These are phyloP conservation scores for Lippia alba DNA, from an alignment of 305 asterid genomes.

Conservation along the genomic window DNA sequence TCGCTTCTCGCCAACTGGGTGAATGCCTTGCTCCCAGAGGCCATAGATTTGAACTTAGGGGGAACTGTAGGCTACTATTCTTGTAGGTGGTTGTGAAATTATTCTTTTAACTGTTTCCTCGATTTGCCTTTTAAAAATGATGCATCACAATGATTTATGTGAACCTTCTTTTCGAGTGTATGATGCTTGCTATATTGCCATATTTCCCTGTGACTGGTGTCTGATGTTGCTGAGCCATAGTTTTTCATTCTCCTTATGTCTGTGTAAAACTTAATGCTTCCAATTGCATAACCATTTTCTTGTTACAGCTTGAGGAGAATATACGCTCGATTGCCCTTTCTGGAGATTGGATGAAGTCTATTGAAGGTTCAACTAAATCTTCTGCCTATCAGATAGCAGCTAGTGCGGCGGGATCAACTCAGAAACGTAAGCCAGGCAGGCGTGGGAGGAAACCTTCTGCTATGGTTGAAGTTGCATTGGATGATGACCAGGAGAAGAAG, in stretches of 20 bases:
- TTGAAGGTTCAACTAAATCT: slow-evolving; percentile 63
- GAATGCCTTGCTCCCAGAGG: no score
- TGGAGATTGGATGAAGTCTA: slow-evolving; percentile 82
- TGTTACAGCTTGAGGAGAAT: slow-evolving; percentile 84
- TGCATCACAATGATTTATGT: slow-evolving; percentile 3
- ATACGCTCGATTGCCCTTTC: slow-evolving; percentile 77
- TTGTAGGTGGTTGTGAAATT: no score
- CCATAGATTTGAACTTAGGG: no score
- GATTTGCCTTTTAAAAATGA: slow-evolving; percentile 23
- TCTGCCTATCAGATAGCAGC: slow-evolving; percentile 56
- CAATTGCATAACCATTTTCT: slow-evolving; percentile 40
- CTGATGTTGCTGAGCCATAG: slow-evolving; percentile 14
- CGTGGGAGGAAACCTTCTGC: slow-evolving; percentile 75
- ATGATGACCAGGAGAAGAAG: slow-evolving; percentile 49
- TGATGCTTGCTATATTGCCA: background rate
- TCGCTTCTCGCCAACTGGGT: no score
- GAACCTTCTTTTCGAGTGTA: slow-evolving; percentile 7
- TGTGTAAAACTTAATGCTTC: slow-evolving; percentile 21
- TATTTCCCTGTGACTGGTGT: background rate
- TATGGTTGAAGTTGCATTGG: slow-evolving; percentile 51
- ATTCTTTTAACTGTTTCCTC: slow-evolving; percentile 22
- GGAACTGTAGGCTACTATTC: no score
- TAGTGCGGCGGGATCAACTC: slow-evolving; percentile 65
- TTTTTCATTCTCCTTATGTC: slow-evolving; percentile 18
- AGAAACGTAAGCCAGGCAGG: slow-evolving; percentile 88